phyloP scores from a whole-genome alignment of 345 rosid species.

The Limnanthes douglasii region DNA sequence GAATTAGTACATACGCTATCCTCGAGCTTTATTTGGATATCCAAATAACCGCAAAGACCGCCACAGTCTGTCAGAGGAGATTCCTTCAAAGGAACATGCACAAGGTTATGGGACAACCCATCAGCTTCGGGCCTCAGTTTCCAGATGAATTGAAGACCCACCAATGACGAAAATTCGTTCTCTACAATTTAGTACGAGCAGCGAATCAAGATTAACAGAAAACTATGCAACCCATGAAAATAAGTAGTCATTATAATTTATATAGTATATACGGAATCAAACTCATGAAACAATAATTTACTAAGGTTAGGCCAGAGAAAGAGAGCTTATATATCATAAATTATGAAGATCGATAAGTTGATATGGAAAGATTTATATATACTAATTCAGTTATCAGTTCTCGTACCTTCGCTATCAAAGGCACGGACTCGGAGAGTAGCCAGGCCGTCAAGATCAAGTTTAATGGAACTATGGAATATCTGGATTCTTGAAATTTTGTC shows the following conservation, averaged over 20 bases:
- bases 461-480: constrained; percentile 84
- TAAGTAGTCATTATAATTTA: too few relatives aligned
- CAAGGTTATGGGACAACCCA: constrained; percentile 61
- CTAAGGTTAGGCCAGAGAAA: too few relatives aligned
- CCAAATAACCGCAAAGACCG: constrained; percentile 79
- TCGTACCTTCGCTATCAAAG: constrained; percentile 67
- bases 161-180: constrained; percentile 82
- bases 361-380: too few relatives aligned
- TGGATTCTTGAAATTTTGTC: constrained; percentile 79
- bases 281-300: too few relatives aligned
- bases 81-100: constrained; percentile 81
- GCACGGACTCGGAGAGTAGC: constrained; percentile 90
- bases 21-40: constrained; percentile 69
- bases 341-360: too few relatives aligned
- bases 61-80: constrained; percentile 92
- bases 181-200: constrained; percentile 29
- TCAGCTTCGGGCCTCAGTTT: constrained; percentile 40
- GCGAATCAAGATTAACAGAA: too few relatives aligned
- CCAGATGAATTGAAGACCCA: constrained; percentile 90
- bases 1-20: constrained; percentile 47
- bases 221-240: too few relatives aligned
- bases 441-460: constrained; percentile 91
- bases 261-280: too few relatives aligned
- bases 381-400: neutral
- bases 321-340: too few relatives aligned